These are phyloP conservation scores for Cladosporium halotolerans DNA, from an alignment of 2,329 filamentous ascomycete genomes.

Conservation along the genomic window DNA sequence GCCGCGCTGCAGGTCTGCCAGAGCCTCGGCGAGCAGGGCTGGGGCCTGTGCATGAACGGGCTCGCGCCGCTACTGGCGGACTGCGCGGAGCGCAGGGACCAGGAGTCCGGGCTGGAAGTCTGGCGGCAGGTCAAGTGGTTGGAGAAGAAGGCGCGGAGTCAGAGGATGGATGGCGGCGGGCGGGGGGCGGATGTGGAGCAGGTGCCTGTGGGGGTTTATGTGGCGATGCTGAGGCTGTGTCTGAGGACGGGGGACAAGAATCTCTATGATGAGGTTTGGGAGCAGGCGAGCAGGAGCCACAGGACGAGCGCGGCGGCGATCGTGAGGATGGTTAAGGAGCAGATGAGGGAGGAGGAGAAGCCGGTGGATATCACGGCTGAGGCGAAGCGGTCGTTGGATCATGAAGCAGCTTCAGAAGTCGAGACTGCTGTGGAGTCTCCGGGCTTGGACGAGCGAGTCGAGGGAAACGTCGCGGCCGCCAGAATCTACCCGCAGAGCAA, in stretches of 20 bases:
- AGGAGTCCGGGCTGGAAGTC: slow-evolving; percentile 31
- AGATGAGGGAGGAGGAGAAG: not conserved
- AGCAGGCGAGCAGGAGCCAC: slow-evolving; percentile 12
- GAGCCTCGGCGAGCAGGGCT: slow-evolving; percentile 39
- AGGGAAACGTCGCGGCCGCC: not conserved
- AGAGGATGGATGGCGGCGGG: not conserved
- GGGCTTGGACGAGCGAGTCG: not conserved
- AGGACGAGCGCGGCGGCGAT: not conserved
- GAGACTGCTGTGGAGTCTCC: not conserved
- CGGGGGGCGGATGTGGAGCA: slow-evolving; percentile 7
- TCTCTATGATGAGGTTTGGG: slow-evolving; percentile 16
- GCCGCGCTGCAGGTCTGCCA: slow-evolving; percentile 37
- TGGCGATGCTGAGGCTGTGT: slow-evolving; percentile 20
- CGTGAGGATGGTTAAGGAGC: slow-evolving; percentile 12
- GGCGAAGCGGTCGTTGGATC: not conserved
- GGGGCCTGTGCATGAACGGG: slow-evolving; percentile 38
- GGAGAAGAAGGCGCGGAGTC: slow-evolving; percentile 5
- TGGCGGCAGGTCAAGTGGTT: slow-evolving; percentile 38
- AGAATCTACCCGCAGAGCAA: not conserved
- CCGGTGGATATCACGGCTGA: not conserved
- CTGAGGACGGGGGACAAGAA: slow-evolving; percentile 9
- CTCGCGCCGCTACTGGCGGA: slow-evolving; percentile 36
- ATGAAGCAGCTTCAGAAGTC: not conserved
- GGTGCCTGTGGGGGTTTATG: slow-evolving; percentile 15
- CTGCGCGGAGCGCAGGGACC: slow-evolving; percentile 35